Conservation (phyloP, 2,329 filamentous ascomycete genomes). For the Colletotrichum orchidophilum region DNA sequence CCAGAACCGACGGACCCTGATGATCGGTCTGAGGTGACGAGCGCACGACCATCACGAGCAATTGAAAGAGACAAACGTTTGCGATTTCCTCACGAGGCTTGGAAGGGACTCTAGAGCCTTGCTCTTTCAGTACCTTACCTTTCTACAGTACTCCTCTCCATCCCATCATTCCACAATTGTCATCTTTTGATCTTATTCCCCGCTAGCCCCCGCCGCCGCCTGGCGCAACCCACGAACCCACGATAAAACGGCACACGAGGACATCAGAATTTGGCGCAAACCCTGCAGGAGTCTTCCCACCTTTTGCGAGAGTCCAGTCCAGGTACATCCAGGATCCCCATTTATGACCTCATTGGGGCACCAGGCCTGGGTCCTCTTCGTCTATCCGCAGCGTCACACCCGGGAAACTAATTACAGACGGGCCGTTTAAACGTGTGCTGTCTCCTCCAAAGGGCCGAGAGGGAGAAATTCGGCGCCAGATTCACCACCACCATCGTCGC, state of each 20-base stretch:
- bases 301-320: neutral
- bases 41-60: slow-evolving; percentile 16
- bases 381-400: slow-evolving; percentile 33
- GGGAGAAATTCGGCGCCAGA: slow-evolving; percentile 1
- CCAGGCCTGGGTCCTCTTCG: slow-evolving; percentile 24
- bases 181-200: neutral
- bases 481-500: neutral
- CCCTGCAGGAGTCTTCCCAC: slow-evolving; percentile 5
- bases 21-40: neutral
- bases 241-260: slow-evolving; percentile 12
- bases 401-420: slow-evolving; percentile 33
- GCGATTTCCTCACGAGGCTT: neutral
- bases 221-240: slow-evolving; percentile 21
- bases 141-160: neutral
- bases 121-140: neutral
- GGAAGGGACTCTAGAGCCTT: neutral
- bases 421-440: slow-evolving; percentile 31
- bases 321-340: slow-evolving; percentile 14
- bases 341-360: slow-evolving; percentile 34
- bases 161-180: slow-evolving; percentile 11
- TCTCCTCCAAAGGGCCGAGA: slow-evolving; percentile 34
- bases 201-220: neutral
- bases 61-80: slow-evolving; percentile 1
- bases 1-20: neutral
- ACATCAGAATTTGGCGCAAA: slow-evolving; percentile 29